Conservation (phyloP, 2,329 filamentous ascomycete species). For the Aspergillus pseudoterreus region DNA sequence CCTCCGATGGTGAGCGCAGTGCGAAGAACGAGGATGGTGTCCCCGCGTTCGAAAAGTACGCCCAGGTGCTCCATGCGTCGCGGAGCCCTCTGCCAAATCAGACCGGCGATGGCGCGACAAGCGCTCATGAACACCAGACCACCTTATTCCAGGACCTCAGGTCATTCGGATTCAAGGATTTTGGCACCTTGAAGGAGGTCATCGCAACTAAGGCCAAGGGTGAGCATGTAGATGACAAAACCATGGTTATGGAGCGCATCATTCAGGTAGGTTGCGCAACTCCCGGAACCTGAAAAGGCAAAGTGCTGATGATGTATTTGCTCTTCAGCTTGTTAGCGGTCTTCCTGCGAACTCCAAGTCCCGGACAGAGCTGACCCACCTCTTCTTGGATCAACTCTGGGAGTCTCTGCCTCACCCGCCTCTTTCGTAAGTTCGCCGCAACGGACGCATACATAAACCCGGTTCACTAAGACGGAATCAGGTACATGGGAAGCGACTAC, state of each 20-base stretch:
- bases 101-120: conserved; percentile 61
- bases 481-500: conserved; percentile 52
- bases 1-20: conserved; percentile 24
- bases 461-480: conserved; percentile 17
- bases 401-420: conserved; percentile 69
- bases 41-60: conserved; percentile 42
- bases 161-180: conserved; percentile 54
- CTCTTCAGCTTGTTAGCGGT: conserved; percentile 56
- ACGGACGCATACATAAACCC: not conserved
- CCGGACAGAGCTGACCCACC: conserved; percentile 61
- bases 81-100: conserved; percentile 61
- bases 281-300: not conserved
- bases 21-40: conserved; percentile 40
- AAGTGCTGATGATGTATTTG: not conserved
- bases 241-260: conserved; percentile 70
- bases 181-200: conserved; percentile 60
- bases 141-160: conserved; percentile 57
- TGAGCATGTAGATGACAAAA: conserved; percentile 67
- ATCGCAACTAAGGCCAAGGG: conserved; percentile 62
- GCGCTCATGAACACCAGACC: conserved; percentile 48
- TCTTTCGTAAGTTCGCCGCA: conserved; percentile 49
- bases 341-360: conserved; percentile 61
- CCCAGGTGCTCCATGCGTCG: conserved; percentile 51
- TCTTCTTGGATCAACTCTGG: conserved; percentile 68
- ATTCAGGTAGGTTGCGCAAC: conserved; percentile 49